Conservation (phyloP, 441 rosid species). For the Daphne laureola region DNA sequence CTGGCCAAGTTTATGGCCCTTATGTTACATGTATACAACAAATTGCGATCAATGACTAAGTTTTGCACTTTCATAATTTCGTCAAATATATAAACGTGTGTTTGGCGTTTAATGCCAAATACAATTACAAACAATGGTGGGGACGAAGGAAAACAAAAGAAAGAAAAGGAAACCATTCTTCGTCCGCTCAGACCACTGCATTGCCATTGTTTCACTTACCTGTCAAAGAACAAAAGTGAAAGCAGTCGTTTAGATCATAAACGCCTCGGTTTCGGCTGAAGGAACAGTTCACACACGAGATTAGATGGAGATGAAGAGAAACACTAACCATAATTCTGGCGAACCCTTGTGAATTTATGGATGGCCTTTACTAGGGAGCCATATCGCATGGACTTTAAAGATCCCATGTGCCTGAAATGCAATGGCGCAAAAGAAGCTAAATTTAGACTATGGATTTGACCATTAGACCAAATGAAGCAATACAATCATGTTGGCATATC, state of each 20-base stretch:
- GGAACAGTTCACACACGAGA: neutral
- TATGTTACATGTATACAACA: no score
- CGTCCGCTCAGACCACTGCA: neutral
- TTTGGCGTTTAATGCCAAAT: no score
- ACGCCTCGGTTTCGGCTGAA: neutral
- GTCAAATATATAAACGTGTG: no score
- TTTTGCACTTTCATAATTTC: no score
- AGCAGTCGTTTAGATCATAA: neutral
- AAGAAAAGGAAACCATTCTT: no score
- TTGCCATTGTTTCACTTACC: slow-evolving; percentile 23
- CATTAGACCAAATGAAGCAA: neutral
- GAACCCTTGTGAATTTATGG: slow-evolving; percentile 61
- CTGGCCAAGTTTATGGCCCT: no score
- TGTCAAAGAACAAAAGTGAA: slow-evolving; percentile 11
- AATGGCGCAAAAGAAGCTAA: slow-evolving; percentile 2
- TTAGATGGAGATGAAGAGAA: neutral
- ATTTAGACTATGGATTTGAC: neutral
- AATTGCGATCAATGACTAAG: no score
- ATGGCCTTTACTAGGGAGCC: slow-evolving; percentile 68
- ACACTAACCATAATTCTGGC: slow-evolving; percentile 68
- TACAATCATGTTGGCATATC: neutral
- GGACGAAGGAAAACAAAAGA: no score
- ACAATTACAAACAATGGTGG: no score
- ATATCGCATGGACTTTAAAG: slow-evolving; percentile 55
- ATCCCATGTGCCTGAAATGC: slow-evolving; percentile 67